Evolutionary conservation across 2,329 filamentous ascomycete species (phyloP).

Genomic region (Xylaria sp.): DNA sequence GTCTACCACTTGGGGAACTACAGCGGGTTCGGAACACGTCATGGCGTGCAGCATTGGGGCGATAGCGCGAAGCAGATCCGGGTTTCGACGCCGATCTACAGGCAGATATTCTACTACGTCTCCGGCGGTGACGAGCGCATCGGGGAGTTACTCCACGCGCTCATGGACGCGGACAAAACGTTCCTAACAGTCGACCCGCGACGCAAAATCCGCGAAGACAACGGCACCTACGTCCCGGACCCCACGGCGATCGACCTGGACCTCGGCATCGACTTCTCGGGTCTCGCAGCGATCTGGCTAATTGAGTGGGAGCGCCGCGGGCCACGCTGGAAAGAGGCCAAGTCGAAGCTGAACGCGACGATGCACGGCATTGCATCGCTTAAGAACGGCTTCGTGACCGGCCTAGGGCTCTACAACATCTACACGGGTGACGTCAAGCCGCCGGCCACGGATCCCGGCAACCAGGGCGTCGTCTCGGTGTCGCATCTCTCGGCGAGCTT

Average conservation of each 20-base stretch:
- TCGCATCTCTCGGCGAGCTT: slow-evolving; percentile 69
- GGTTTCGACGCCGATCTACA: slow-evolving; percentile 68
- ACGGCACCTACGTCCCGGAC: slow-evolving; percentile 60
- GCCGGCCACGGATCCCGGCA: slow-evolving; percentile 63
- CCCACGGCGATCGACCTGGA: slow-evolving; percentile 60
- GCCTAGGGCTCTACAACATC: slow-evolving; percentile 63
- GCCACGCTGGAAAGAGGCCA: slow-evolving; percentile 63
- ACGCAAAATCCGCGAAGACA: slow-evolving; percentile 64
- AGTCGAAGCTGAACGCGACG: slow-evolving; percentile 60
- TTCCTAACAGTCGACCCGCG: slow-evolving; percentile 66
- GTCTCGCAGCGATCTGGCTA: slow-evolving; percentile 67
- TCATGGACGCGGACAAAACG: slow-evolving; percentile 64
- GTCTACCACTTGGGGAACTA: slow-evolving; percentile 69
- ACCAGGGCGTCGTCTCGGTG: slow-evolving; percentile 62
- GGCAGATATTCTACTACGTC: slow-evolving; percentile 67
- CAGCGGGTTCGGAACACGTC: slow-evolving; percentile 70
- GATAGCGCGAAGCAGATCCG: slow-evolving; percentile 72
- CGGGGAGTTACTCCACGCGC: slow-evolving; percentile 64
- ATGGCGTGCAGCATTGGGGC: slow-evolving; percentile 70
- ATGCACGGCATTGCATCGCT: slow-evolving; percentile 64
- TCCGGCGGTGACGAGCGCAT: slow-evolving; percentile 68
- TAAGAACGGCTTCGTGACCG: slow-evolving; percentile 69
- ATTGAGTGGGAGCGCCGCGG: slow-evolving; percentile 70
- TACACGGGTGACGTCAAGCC: slow-evolving; percentile 61
- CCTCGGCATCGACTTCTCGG: slow-evolving; percentile 69